These are phyloP conservation scores for Chondrus crispus DNA, from an alignment of 23 red algal species.

Conservation along the genomic window DNA sequence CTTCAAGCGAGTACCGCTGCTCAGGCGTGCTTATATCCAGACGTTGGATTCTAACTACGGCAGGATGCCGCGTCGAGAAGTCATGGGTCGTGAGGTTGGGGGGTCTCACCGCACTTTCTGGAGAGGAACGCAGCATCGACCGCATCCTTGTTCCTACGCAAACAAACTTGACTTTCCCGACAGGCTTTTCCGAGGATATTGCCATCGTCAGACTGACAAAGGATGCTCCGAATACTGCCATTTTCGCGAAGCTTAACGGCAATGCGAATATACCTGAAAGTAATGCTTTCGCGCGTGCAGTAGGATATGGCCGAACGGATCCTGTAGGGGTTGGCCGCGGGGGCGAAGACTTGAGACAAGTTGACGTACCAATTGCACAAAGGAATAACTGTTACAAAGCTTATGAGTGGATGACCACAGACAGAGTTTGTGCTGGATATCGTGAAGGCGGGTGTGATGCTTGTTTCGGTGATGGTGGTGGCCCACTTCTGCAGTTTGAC, in stretches of 20 bases:
- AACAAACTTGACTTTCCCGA: too few species aligned
- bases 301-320: constrained; percentile 29
- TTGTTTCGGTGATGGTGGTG: constrained; percentile 20
- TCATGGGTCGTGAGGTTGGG: neutral
- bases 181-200: neutral
- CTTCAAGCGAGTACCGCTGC: too few species aligned
- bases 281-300: constrained; percentile 4
- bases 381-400: neutral
- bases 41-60: neutral
- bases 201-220: neutral
- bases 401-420: neutral
- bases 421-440: neutral
- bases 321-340: too few species aligned
- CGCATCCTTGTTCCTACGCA: neutral
- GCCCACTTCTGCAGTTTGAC: constrained; percentile 24
- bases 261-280: neutral
- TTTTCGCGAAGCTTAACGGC: neutral
- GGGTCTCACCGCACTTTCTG: neutral
- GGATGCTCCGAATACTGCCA: neutral
- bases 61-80: neutral
- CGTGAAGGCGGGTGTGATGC: constrained; percentile 23
- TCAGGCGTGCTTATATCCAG: neutral
- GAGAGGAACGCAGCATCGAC: neutral
- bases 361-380: neutral
- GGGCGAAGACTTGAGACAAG: neutral